Evolutionary conservation across 108 stramenopile genomes (phyloP), one percentile per base, ranked within the genome.

Genomic region (Cyclotella sp.): DNA sequence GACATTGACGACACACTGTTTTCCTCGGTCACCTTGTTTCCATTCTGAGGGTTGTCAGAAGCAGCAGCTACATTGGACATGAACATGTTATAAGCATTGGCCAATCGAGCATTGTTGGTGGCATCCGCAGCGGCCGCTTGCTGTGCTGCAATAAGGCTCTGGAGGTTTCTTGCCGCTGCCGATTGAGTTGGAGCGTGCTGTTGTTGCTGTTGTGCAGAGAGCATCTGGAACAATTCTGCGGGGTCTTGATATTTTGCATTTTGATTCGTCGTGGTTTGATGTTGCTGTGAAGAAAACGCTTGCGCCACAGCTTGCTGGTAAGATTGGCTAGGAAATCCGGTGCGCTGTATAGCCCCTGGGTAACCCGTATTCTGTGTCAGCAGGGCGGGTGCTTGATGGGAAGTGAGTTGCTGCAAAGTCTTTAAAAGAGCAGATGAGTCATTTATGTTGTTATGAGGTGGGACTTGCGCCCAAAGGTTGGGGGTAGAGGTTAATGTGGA

Each of bases 121-220:
- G 64, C 47, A 49, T 49, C 18, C 3, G 24, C 57, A 14, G 19
- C 26, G 26, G 57, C 57, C 30, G 51, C 52, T 54, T 52, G 47
- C n/a, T 49, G 68, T 40, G 68, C 28, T 9, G 29, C 14, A 68
- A 29, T 10, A n/a, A 49, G n/a, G 47, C 47, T 49, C n/a, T 49
- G 47, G 47, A 49, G 47, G 9, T 49, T 49, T n/a, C 18, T 49
- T 49, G 47, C 39, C 39, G 62, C 30, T 3, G 62, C 62, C 13
- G n/a, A 34, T 19, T 12, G 27, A 13, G 39, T n/a, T 19, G 30
- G n/a, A 1, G 28, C 29, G 6, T 34, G 62, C n/a, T 63, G 62
- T 41, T 63, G 29, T 61, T 61, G 62, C 2, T 41, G 40, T 41
- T 39, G 62, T 10, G 27, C 18, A 28, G n/a, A 39, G 18, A 34